A percentile compares a stretch with the other conserved stretches of the same genome.
Conservation (phyloP, 2,329 filamentous ascomycete genomes). For the Pezizomycotina sp. region DNA sequence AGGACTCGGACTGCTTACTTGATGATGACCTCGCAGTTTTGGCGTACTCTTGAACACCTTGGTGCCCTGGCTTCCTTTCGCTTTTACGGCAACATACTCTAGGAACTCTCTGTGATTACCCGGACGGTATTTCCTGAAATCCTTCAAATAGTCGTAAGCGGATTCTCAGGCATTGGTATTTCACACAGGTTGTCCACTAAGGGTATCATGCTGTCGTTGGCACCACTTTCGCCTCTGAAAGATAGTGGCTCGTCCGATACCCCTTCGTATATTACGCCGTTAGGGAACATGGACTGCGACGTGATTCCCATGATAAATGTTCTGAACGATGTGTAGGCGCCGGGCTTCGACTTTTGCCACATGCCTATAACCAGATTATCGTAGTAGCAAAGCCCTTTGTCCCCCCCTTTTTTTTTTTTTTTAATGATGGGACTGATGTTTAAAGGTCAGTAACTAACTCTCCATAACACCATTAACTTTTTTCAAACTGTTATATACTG, state of each 20-base stretch:
- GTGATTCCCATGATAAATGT: constrained; percentile 97
- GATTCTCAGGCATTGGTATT: constrained; percentile 70
- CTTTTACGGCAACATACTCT: constrained; percentile 41
- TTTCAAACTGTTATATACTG: constrained; percentile 36
- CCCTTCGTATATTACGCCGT: constrained; percentile 79
- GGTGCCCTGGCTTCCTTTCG: constrained; percentile 23
- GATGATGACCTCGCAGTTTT: constrained; percentile 28
- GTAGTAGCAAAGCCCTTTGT: background rate
- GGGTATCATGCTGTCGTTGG: constrained; percentile 88
- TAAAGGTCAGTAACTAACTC: constrained; percentile 30
- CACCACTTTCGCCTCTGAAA: constrained; percentile 84
- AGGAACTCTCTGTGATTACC: constrained; percentile 79
- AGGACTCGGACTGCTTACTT: constrained; percentile 8
- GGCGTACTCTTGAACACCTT: constrained; percentile 44
- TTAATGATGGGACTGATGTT: background rate
- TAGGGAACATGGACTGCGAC: constrained; percentile 80
- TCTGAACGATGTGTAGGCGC: constrained; percentile 73
- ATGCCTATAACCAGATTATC: constrained; percentile 39
- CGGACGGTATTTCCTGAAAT: constrained; percentile 79
- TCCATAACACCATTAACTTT: constrained; percentile 45
- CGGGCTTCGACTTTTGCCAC: constrained; percentile 77
- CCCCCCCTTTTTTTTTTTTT: constrained; percentile 1
- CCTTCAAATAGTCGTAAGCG: constrained; percentile 36
- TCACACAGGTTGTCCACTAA: constrained; percentile 67
- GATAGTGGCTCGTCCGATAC: constrained; percentile 57